Evolutionary conservation across 2,329 filamentous ascomycete genomes (phyloP), one percentile per base, ranked within the genome.

Genomic region (Cytospora paraplurivora): DNA sequence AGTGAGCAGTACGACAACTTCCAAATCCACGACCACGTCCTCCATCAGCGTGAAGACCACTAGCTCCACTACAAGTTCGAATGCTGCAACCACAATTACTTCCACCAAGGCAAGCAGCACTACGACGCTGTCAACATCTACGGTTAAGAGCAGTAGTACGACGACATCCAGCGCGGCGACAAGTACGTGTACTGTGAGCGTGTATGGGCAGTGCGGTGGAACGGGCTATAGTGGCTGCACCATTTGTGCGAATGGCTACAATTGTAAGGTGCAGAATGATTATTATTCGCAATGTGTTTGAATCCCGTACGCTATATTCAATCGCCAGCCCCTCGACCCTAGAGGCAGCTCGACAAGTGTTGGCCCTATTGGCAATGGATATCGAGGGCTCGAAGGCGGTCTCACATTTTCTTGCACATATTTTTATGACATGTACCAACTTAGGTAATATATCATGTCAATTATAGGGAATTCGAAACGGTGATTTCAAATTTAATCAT

Each of bases 161-260:
- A 67, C 59, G 33, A 58, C 67, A 7, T 59, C 66, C 32, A 62
- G 66, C 4, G 62, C 62, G 5, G 37, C 68, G 7, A 34, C 58
- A 2, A 51, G 65, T n/a, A 66, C 64, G 2, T 59, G 62, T 6
- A 68, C 71, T 6, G 67, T 68, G 6, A 37, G 68, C n/a, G 59
- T 72, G 62, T 78, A 72, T 64, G 74, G 69, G 1, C 76, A 77
- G 69, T 77, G 76, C 63, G 76, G 76, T 49, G 76, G 76, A 5
- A 71, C 62, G 13, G 71, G 69, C 35, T 78, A 70, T 63, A 71
- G 69, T 1, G 76, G 76, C 2, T 73, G 75, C 65, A 74, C 71
- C 0, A 66, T 63, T 7, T 78, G 76, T 64, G 71, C 69, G 6
- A 64, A 71, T 5, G 75, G 74, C 6, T 71, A 66, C 21, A 73